A percentile compares a stretch with the other conserved stretches of the same genome.
Conservation (phyloP, 2,329 filamentous ascomycete genomes). For the Hypomyces perniciosus region DNA sequence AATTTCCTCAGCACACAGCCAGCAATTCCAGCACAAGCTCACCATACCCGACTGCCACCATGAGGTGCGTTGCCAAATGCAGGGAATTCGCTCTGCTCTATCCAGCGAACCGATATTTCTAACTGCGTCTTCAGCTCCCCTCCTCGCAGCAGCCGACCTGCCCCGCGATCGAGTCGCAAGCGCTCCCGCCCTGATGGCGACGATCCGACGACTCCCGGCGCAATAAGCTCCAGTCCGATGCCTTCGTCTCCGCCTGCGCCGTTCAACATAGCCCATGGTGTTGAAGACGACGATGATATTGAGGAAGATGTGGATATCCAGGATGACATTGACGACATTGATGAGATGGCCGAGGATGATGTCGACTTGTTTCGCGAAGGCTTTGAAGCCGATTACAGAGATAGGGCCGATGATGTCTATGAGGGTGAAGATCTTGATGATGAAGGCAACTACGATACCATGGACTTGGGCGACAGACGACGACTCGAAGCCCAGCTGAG, state of each 20-base stretch:
- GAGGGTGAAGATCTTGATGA: slow-evolving; percentile 70
- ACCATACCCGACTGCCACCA: slow-evolving; percentile 6
- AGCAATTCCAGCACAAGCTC: background rate
- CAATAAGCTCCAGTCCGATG: slow-evolving; percentile 54
- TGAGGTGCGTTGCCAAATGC: slow-evolving; percentile 19
- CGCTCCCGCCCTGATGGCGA: slow-evolving; percentile 47
- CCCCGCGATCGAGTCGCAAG: slow-evolving; percentile 46
- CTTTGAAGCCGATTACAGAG: slow-evolving; percentile 64
- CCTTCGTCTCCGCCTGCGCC: slow-evolving; percentile 58
- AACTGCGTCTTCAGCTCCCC: slow-evolving; percentile 58
- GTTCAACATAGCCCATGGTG: slow-evolving; percentile 59
- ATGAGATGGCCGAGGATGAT: slow-evolving; percentile 75
- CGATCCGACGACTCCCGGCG: slow-evolving; percentile 46
- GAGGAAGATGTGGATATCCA: slow-evolving; percentile 67
- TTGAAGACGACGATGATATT: slow-evolving; percentile 65
- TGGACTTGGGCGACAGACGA: slow-evolving; percentile 61
- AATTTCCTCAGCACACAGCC: background rate
- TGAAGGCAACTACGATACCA: slow-evolving; percentile 64
- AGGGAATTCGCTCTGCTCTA: no score
- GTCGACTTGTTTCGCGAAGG: slow-evolving; percentile 72
- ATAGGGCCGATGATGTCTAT: slow-evolving; percentile 63
- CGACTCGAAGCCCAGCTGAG: slow-evolving; percentile 68
- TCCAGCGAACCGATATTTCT: background rate
- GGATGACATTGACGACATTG: slow-evolving; percentile 69
- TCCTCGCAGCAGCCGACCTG: slow-evolving; percentile 70